Evolutionary conservation across 2,329 filamentous ascomycete species (phyloP), one percentile per base, ranked within the genome.

Genomic region (Pseudocercospora pini-densiflorae): DNA sequence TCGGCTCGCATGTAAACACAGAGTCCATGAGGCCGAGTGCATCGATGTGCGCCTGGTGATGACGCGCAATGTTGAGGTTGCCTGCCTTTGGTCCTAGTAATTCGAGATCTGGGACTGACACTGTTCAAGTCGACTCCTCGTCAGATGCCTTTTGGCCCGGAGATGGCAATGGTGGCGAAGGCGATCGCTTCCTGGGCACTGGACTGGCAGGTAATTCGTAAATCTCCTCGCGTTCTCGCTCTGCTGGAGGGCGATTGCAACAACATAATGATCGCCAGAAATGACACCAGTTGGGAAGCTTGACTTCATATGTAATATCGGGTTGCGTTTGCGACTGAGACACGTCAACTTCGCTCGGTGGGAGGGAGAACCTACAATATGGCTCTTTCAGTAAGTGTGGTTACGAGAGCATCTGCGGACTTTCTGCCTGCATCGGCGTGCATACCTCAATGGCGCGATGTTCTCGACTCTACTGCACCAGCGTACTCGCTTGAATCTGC

Each of bases 401-500:
- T 14, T 6, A 23, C 5, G 7, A 40, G 9, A 40, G 16, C 10
- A n/a, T 43, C 5, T 43, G 40, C 36, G 16, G 40, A 8, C 16
- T 43, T n/a, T 43, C 5, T 19, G 55, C 55, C 24, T 33, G 21
- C 27, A 21, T n/a, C n/a, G 27, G 21, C n/a, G 6, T 33, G 55
- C 55, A 43, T 58, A 58, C 55, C 55, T 58, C 31, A 58, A 14
- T 9, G 55, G 55, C 6, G 55, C 55, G 9, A 58, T 58, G 31
- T 43, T 58, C 19, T 58, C 55, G 9, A 58, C 55, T 43, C 29
- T 58, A 43, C 55, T 58, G 55, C 33, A 40, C 55, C 55, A 58
- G 5, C 55, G 55, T 16, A 58, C 55, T 10, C 55, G 55, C 19
- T 58, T 58, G 55, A 58, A 58, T 21, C 31, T 16, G 3, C 55